These are phyloP conservation scores for Ophidiomyces ophidiicola DNA, from an alignment of 2,329 filamentous ascomycete species.

Conservation along the genomic window DNA sequence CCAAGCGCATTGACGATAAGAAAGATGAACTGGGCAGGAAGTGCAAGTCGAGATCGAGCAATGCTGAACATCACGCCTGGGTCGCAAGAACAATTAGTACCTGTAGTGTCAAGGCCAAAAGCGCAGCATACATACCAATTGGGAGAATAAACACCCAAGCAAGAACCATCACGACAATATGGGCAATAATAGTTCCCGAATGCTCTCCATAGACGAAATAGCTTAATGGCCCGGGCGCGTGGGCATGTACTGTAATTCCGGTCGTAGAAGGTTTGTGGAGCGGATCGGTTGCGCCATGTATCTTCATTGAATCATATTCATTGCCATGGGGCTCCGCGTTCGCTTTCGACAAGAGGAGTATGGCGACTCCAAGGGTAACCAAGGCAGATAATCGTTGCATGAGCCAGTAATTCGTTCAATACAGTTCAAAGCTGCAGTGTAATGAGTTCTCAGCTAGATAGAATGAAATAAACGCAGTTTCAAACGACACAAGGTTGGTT, in stretches of 20 bases:
- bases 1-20: constrained; percentile 52
- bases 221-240: constrained; percentile 27
- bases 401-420: no score
- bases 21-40: constrained; percentile 58
- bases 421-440: no score
- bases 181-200: constrained; percentile 47
- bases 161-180: constrained; percentile 57
- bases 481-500: no score
- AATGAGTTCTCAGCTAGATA: no score
- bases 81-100: constrained; percentile 11
- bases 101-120: constrained; percentile 8
- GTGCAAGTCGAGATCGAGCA: constrained; percentile 60
- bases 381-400: constrained; percentile 2
- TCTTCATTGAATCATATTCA: constrained; percentile 24
- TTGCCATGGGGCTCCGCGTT: constrained; percentile 25
- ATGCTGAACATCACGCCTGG: constrained; percentile 76
- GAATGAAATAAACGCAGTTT: no score
- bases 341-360: constrained; percentile 22
- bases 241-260: constrained; percentile 16
- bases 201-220: constrained; percentile 35
- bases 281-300: constrained; percentile 20
- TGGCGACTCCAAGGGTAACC: not conserved
- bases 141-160: constrained; percentile 64
- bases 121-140: constrained; percentile 45
- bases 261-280: constrained; percentile 15